Conservation (phyloP, 2,329 filamentous ascomycete genomes). For the Pestalotiopsis sp. region DNA sequence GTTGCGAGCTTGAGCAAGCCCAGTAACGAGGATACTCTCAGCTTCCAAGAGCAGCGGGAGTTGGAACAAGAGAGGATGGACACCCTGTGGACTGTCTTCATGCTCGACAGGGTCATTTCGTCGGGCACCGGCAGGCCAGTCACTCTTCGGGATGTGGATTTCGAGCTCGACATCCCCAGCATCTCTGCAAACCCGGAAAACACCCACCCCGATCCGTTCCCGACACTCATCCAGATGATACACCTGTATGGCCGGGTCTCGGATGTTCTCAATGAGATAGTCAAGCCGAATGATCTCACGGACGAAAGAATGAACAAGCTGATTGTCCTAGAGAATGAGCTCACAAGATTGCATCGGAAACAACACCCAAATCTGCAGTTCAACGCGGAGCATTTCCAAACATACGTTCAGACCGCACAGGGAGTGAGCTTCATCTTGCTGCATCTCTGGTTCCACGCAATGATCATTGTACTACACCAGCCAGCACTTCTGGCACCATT, state of each 20-base stretch:
- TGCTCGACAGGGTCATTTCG: slow-evolving; percentile 84
- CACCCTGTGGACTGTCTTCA: slow-evolving; percentile 89
- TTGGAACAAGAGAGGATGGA: slow-evolving; percentile 83
- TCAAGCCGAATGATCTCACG: slow-evolving; percentile 73
- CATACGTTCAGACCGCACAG: slow-evolving; percentile 79
- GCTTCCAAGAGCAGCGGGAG: slow-evolving; percentile 59
- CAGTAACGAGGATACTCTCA: slow-evolving; percentile 45
- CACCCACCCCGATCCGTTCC: slow-evolving; percentile 78
- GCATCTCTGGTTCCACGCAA: slow-evolving; percentile 87
- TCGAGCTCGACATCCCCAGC: slow-evolving; percentile 73
- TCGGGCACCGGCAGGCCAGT: slow-evolving; percentile 85
- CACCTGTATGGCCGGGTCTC: slow-evolving; percentile 85
- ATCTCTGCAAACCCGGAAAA: slow-evolving; percentile 55
- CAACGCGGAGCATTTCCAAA: slow-evolving; percentile 83
- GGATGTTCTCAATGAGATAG: slow-evolving; percentile 82
- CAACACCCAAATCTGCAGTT: slow-evolving; percentile 79
- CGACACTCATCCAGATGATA: slow-evolving; percentile 80
- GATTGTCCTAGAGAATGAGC: slow-evolving; percentile 76
- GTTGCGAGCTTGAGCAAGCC: slow-evolving; percentile 34
- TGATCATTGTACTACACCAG: slow-evolving; percentile 84
- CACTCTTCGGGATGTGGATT: slow-evolving; percentile 82
- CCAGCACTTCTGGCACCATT: slow-evolving; percentile 82
- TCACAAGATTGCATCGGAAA: slow-evolving; percentile 73
- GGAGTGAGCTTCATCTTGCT: slow-evolving; percentile 86
- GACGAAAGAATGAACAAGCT: slow-evolving; percentile 73